Evolutionary conservation across 2,329 filamentous ascomycete species (phyloP).

Genomic region (Fusarium agapanthi): DNA sequence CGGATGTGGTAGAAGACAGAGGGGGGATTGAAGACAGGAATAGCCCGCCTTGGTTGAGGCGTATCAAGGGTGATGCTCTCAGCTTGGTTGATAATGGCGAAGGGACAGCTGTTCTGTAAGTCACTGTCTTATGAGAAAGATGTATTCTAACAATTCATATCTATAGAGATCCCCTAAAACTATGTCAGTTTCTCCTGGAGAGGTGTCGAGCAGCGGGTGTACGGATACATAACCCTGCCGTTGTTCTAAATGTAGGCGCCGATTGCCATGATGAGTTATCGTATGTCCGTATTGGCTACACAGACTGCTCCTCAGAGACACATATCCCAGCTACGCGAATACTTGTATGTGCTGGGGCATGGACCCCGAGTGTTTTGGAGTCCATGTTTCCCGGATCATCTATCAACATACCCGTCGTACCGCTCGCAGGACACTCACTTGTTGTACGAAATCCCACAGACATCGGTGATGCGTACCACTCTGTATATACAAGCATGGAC

Average conservation of each 20-base stretch:
- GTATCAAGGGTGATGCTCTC: conserved; percentile 61
- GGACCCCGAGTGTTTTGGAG: conserved; percentile 73
- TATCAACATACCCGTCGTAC: conserved; percentile 57
- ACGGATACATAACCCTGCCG: conserved; percentile 70
- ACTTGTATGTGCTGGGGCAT: conserved; percentile 74
- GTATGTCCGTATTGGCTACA: conserved; percentile 59
- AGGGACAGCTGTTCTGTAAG: conserved; percentile 71
- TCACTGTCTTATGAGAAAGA: conserved; percentile 14
- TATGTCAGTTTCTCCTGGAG: conserved; percentile 72
- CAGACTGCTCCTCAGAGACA: conserved; percentile 53
- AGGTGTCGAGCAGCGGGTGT: conserved; percentile 69
- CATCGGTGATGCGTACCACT: conserved; percentile 66
- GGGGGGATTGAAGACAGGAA: conserved; percentile 46
- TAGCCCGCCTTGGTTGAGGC: conserved; percentile 45
- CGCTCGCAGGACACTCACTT: conserved; percentile 77
- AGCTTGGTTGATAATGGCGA: conserved; percentile 69
- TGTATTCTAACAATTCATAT: not conserved
- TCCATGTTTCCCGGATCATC: conserved; percentile 68
- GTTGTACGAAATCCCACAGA: conserved; percentile 66
- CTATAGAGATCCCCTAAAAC: conserved; percentile 68
- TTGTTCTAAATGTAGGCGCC: conserved; percentile 59
- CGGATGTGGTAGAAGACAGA: conserved; percentile 53
- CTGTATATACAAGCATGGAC: conserved; percentile 71
- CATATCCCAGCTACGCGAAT: conserved; percentile 71
- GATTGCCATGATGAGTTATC: conserved; percentile 61